phyloP scores from a whole-genome alignment of 2,329 filamentous ascomycete genomes.

The Metarhizium robertsii region DNA sequence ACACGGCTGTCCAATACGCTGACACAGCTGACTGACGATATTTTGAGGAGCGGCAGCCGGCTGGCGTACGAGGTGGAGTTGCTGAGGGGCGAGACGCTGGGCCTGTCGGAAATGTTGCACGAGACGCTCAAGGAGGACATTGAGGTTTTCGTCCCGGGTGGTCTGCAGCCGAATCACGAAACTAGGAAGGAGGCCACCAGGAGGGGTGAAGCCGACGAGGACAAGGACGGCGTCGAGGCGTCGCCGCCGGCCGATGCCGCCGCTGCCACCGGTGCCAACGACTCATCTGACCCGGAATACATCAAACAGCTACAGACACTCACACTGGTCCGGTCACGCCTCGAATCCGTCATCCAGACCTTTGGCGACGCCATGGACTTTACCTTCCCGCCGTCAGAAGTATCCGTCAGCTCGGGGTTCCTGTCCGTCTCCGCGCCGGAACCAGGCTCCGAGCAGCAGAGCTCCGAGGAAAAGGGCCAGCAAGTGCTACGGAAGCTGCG shows the following conservation, averaged over 20 bases:
- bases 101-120: conserved; percentile 69
- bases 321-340: conserved; percentile 68
- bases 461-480: conserved; percentile 78
- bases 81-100: conserved; percentile 74
- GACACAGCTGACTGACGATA: conserved; percentile 89
- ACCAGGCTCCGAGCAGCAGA: conserved; percentile 51
- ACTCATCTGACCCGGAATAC: conserved; percentile 48
- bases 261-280: conserved; percentile 5
- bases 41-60: conserved; percentile 76
- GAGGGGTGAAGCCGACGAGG: conserved; percentile 9
- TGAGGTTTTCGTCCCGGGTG: conserved; percentile 56
- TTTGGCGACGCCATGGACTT: conserved; percentile 97
- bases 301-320: conserved; percentile 75
- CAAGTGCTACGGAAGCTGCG: conserved; percentile 63
- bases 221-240: conserved; percentile 14
- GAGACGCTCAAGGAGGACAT: conserved; percentile 66
- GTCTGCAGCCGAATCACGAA: conserved; percentile 26
- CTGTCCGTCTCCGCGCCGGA: conserved; percentile 85
- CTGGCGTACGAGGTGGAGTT: conserved; percentile 93
- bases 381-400: conserved; percentile 78
- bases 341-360: conserved; percentile 81
- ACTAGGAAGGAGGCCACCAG: conserved; percentile 11
- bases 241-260: conserved; percentile 7
- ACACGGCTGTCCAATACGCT: conserved; percentile 71
- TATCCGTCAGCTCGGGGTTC: conserved; percentile 75